Conservation (phyloP, 2,329 filamentous ascomycete species). For the Capronia coronata region DNA sequence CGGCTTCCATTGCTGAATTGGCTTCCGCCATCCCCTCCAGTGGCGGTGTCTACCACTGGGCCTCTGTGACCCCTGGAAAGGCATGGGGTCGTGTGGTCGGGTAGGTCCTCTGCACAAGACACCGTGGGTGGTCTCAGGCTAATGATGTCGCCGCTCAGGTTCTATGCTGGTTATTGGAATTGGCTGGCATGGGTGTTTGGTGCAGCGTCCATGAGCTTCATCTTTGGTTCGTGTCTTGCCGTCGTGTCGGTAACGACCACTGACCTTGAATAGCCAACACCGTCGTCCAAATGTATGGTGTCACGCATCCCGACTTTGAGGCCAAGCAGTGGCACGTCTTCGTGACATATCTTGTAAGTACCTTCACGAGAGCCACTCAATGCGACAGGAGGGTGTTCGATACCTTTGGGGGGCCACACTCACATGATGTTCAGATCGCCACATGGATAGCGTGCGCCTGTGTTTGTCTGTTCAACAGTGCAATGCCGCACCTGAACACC, state of each 20-base stretch:
- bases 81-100: constrained; percentile 48
- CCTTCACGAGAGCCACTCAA: background rate
- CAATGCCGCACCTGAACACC: constrained; percentile 30
- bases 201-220: constrained; percentile 53
- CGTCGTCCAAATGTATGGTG: constrained; percentile 54
- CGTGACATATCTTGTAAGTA: constrained; percentile 47
- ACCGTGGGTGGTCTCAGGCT: too few relatives aligned
- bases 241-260: background rate
- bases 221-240: constrained; percentile 37
- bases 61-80: constrained; percentile 51
- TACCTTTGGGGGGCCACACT: background rate
- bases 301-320: constrained; percentile 49
- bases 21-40: constrained; percentile 56
- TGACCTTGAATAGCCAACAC: constrained; percentile 42
- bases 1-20: constrained; percentile 55
- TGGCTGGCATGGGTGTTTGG: constrained; percentile 54
- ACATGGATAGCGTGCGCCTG: constrained; percentile 21
- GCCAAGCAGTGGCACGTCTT: constrained; percentile 55
- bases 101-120: constrained; percentile 23
- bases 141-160: constrained; percentile 2
- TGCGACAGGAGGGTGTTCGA: background rate
- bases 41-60: constrained; percentile 58
- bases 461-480: constrained; percentile 42
- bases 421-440: constrained; percentile 15
- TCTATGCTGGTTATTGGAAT: constrained; percentile 43